These are phyloP conservation scores for Meyerozyma guilliermondii DNA, from an alignment of 1,139 yeast species.

Conservation along the genomic window DNA sequence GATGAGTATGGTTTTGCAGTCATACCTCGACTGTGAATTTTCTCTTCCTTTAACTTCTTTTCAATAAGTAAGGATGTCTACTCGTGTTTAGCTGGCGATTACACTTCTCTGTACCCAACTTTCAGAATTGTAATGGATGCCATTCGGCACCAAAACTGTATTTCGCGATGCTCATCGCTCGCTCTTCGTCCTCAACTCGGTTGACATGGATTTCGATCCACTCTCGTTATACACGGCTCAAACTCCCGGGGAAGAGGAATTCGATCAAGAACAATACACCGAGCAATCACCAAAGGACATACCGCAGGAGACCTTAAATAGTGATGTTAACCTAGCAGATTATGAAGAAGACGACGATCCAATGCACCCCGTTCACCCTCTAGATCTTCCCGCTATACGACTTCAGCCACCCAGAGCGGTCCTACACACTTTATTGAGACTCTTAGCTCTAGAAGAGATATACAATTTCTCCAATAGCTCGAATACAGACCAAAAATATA, in stretches of 20 bases:
- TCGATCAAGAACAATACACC: not conserved
- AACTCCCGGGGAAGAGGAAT: not conserved
- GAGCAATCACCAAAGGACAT: not conserved
- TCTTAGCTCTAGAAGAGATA: constrained; percentile 48
- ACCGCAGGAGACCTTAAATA: not conserved
- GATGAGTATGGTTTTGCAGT: not conserved
- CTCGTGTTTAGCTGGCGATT: too few relatives aligned
- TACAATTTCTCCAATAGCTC: constrained; percentile 48
- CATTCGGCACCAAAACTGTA: not conserved
- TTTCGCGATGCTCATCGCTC: not conserved
- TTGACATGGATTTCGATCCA: constrained; percentile 36
- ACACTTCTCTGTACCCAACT: too few relatives aligned
- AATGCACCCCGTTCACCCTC: constrained; percentile 42
- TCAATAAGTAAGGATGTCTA: too few relatives aligned
- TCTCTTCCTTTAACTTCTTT: too few relatives aligned
- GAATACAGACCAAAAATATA: constrained; percentile 4
- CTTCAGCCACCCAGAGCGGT: constrained; percentile 46
- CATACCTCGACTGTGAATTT: not conserved
- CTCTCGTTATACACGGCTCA: constrained; percentile 34
- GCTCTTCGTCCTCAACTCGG: constrained; percentile 2
- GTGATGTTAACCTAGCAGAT: constrained; percentile 7
- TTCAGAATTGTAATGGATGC: not conserved
- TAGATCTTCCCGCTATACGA: constrained; percentile 61
- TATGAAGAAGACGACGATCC: constrained; percentile 17
- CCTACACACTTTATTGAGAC: constrained; percentile 39